Base-by-base conservation (phyloP, 148 eudicot species). In the Heliamphora exappendiculata region DNA sequence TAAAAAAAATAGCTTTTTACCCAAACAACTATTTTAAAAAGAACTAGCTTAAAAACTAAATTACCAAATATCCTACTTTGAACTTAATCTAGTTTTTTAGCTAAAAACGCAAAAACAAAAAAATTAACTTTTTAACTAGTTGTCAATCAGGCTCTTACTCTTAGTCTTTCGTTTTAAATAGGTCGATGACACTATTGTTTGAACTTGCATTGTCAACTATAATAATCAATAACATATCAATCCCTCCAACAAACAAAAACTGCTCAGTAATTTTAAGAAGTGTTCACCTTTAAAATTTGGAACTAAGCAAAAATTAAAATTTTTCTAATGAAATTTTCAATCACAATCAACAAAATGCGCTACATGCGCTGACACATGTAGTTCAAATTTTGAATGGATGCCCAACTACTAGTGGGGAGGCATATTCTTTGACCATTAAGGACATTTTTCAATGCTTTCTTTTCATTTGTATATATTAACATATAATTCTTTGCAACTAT, bases 181-280 rank as follows among this genome's bases (percentile, higher is more conserved):
- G 34, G 2, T 26, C 11, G 28, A 80, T 20, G 6, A 47, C 50
- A 22, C 10, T 31, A 58, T 80, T 36, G 44, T 80, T 80, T 0
- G 78, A 67, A 37, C 64, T 67, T 57, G 78, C 78, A 68, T 80
- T 80, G 28, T 80, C 78, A 44, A 69, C 70, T 0, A 50, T 60
- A 3, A 80, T 16, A 0, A 75, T 67, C 8, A 67, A 44, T n/a
- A 74, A 0, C n/a, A n/a, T 53, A 11, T 20, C 26, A 53, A 53
- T 53, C 26, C 26, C 26, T 11, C 26, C 19, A 53, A 19, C 58
- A 19, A n/a, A 53, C 24, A 20, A 19, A 16, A 22, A 53, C n/a
- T 53, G 26, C 9, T 53, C 22, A 20, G 16, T 53, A 19, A 53
- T n/a, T 20, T 53, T 53, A 5, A 22, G 24, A n/a, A 19, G 26